Base-by-base conservation (phyloP, 129 eudicot species). In the Lonicera japonica region DNA sequence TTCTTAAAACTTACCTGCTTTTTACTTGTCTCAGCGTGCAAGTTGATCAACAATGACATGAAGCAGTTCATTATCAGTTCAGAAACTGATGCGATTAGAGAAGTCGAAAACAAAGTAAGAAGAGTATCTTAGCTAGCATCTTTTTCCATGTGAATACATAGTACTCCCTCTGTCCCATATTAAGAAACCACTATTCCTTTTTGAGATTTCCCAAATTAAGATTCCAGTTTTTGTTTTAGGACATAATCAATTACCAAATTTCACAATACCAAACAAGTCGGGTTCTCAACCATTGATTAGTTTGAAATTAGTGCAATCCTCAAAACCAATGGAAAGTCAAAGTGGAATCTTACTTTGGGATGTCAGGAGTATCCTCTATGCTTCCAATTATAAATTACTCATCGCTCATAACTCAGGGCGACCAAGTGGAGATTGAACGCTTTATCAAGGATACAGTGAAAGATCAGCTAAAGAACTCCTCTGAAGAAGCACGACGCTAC, bases 351-450 rank as follows among this genome's bases (percentile, higher is more conserved):
- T n/a, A n/a, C n/a, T n/a, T n/a, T n/a, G n/a, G n/a, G n/a, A n/a
- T n/a, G n/a, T n/a, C n/a, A n/a, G n/a, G 14, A 9, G 25, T 13
- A 14, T 34, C 47, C 10, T 64, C 50, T 51, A 36, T 8, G 58
- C 29, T 19, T 14, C 50, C 50, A 43, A 43, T 10, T 43, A 43
- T 43, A 1, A 10, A 34, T 47, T 65, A 52, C n/a, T 29, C 17
- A 34, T 59, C 25, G 16, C 63, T 60, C 63, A 71, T 51, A 66
- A 58, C 24, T 24, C 54, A 92, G 98, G 98, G 95, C 53, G 98
- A 92, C 69, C 98, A 86, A 76, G 96, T 92, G 83, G 96, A 92
- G 80, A 77, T 86, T 63, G 96, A 86, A n/a, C 98, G 84, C 40
- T 84, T 74, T 50, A 83, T 85, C 59, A 80, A 83, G 53, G 96